phyloP scores from a whole-genome alignment of 2,329 filamentous ascomycete species.

The Venturia aucupariae region DNA sequence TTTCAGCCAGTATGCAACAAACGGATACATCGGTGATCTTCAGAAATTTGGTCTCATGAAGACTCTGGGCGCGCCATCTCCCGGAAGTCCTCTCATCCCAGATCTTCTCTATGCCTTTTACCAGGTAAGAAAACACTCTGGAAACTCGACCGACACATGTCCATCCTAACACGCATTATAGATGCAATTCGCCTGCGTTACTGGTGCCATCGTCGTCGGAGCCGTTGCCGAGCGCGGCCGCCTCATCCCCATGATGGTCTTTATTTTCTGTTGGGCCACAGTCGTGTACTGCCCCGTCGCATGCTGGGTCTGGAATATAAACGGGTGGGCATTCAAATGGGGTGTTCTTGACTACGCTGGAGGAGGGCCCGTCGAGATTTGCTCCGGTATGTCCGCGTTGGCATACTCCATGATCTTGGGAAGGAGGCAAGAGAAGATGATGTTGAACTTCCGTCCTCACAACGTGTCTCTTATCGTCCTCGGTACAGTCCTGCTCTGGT shows the following conservation, averaged over 20 bases:
- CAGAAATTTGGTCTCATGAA: constrained; percentile 82
- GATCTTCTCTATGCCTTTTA: constrained; percentile 92
- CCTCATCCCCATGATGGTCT: constrained; percentile 87
- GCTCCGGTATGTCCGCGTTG: constrained; percentile 82
- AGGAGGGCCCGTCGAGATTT: constrained; percentile 94
- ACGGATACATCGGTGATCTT: constrained; percentile 86
- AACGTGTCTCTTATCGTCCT: constrained; percentile 97
- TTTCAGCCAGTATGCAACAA: constrained; percentile 72
- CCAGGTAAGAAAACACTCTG: constrained; percentile 47
- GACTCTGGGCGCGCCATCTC: constrained; percentile 73
- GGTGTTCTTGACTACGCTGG: constrained; percentile 95
- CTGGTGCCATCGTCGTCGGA: constrained; percentile 81
- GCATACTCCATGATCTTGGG: constrained; percentile 95
- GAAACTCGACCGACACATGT: neutral
- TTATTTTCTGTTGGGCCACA: constrained; percentile 92
- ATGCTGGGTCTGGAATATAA: constrained; percentile 93
- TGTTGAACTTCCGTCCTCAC: constrained; percentile 98
- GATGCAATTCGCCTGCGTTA: constrained; percentile 97
- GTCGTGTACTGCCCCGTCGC: constrained; percentile 94
- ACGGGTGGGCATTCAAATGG: constrained; percentile 86
- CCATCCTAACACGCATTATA: constrained; percentile 31
- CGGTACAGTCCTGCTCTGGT: constrained; percentile 93
- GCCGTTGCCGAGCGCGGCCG: constrained; percentile 91
- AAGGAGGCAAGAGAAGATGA: constrained; percentile 96
- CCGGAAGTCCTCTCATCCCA: constrained; percentile 78